phyloP scores from a whole-genome alignment of 495 filamentous ascomycete genomes.

The Talaromyces liani region DNA sequence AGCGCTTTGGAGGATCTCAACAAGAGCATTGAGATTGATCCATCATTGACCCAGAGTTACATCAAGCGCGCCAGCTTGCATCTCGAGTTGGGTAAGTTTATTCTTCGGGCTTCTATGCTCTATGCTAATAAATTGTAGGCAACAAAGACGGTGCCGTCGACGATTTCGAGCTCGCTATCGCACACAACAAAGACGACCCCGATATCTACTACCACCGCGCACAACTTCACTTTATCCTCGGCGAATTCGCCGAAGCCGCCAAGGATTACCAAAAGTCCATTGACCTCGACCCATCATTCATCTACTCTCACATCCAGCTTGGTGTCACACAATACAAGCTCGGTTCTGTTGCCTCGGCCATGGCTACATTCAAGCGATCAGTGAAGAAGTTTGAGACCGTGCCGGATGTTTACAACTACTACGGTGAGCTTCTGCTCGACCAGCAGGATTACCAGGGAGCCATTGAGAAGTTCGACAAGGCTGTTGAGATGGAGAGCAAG shows the following conservation, averaged over 20 bases:
- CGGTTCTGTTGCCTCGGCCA: constrained; percentile 94
- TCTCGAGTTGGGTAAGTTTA: constrained; percentile 68
- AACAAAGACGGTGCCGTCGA: constrained; percentile 78
- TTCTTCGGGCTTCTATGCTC: not conserved
- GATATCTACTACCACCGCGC: constrained; percentile 99
- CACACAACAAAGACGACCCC: constrained; percentile 80
- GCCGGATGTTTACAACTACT: constrained; percentile 99
- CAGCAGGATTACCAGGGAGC: constrained; percentile 92
- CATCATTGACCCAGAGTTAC: constrained; percentile 85
- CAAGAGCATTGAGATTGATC: constrained; percentile 85
- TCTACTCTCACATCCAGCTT: constrained; percentile 99
- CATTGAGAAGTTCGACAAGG: constrained; percentile 96
- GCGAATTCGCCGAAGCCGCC: constrained; percentile 84
- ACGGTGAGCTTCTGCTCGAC: constrained; percentile 94
- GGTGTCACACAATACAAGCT: constrained; percentile 99
- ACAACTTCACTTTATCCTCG: constrained; percentile 95
- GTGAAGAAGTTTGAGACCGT: constrained; percentile 98
- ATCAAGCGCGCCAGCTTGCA: constrained; percentile 99
- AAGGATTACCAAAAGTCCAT: constrained; percentile 99
- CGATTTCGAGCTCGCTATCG: constrained; percentile 82
- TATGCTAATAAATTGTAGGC: constrained; percentile 43
- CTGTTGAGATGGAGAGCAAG: constrained; percentile 95
- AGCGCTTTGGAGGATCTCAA: constrained; percentile 76
- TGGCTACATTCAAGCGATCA: constrained; percentile 94
- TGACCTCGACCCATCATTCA: constrained; percentile 89